phyloP scores from a whole-genome alignment of 1,284 basidiomycete species.

The Volvariella volvacea region DNA sequence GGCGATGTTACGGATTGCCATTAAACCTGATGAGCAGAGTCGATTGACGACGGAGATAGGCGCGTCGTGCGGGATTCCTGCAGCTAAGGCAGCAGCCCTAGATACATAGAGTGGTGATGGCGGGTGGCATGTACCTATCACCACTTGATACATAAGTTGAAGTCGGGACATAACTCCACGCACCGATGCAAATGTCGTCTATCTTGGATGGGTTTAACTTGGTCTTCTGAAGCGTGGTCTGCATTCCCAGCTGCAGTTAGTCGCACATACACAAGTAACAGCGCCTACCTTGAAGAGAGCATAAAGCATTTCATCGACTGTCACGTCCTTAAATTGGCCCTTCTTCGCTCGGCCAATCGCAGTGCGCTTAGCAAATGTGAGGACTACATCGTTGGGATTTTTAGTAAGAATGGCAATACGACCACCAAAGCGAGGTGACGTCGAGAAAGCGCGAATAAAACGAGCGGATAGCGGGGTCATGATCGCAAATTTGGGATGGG shows the following conservation, averaged over 20 bases:
- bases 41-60: constrained; percentile 80
- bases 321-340: constrained; percentile 72
- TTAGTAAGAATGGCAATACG: constrained; percentile 49
- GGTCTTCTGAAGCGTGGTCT: constrained; percentile 38
- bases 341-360: constrained; percentile 74
- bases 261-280: background rate
- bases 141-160: no score
- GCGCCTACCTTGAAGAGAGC: constrained; percentile 55
- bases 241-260: background rate
- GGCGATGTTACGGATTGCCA: constrained; percentile 77
- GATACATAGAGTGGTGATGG: constrained; percentile 77
- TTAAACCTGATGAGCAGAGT: constrained; percentile 80
- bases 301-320: constrained; percentile 68
- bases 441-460: no score
- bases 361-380: constrained; percentile 80
- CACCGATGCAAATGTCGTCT: constrained; percentile 79
- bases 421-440: constrained; percentile 26
- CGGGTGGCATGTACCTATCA: constrained; percentile 74
- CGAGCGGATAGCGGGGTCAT: constrained; percentile 6
- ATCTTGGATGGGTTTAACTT: constrained; percentile 48
- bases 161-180: no score
- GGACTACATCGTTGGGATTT: constrained; percentile 76
- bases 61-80: constrained; percentile 72
- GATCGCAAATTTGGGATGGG: constrained; percentile 6
- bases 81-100: constrained; percentile 73